Percentiles rank a stretch among this genome's conserved stretches.
Evolutionary conservation across 2,329 filamentous ascomycete genomes (phyloP).

Genomic region (Sporothrix inflata): DNA sequence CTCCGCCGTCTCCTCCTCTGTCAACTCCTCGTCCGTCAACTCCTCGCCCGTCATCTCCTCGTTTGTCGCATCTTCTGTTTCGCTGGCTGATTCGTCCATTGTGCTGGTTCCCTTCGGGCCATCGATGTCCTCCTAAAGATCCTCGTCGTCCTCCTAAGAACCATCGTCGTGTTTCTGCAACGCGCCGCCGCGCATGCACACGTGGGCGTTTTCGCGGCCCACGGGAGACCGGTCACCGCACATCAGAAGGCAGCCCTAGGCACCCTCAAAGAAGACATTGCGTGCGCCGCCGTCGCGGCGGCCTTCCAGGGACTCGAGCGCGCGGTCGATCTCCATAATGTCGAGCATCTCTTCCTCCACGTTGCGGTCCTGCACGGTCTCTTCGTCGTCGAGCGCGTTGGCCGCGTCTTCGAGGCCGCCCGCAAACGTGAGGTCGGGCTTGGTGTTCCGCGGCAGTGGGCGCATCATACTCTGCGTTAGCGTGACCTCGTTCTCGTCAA

Average conservation of each 20-base stretch:
- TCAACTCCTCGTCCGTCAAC: not conserved
- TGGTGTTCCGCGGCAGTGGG: conserved; percentile 33
- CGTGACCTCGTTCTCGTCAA: conserved; percentile 37
- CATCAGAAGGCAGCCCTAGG: conserved; percentile 26
- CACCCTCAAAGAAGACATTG: conserved; percentile 36
- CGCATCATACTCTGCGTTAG: conserved; percentile 37
- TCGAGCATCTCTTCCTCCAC: conserved; percentile 65
- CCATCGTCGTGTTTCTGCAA: not conserved
- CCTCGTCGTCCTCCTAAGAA: not conserved
- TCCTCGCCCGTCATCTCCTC: not conserved
- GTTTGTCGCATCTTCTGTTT: not conserved
- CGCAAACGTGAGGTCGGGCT: conserved; percentile 52
- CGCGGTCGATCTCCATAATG: conserved; percentile 67
- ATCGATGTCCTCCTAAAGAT: not conserved
- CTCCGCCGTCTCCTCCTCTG: not conserved
- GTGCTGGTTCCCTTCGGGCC: not conserved
- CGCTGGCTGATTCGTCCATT: not conserved
- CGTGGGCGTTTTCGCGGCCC: not conserved
- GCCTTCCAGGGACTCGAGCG: conserved; percentile 58
- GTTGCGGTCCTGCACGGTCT: conserved; percentile 52
- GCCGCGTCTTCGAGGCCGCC: conserved; percentile 57
- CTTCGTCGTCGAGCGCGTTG: conserved; percentile 54
- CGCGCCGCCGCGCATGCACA: not conserved
- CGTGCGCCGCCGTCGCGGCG: conserved; percentile 48
- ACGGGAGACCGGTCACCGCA: not conserved